Conservation (phyloP, 1,284 basidiomycete genomes). For the Tilletia indica region DNA sequence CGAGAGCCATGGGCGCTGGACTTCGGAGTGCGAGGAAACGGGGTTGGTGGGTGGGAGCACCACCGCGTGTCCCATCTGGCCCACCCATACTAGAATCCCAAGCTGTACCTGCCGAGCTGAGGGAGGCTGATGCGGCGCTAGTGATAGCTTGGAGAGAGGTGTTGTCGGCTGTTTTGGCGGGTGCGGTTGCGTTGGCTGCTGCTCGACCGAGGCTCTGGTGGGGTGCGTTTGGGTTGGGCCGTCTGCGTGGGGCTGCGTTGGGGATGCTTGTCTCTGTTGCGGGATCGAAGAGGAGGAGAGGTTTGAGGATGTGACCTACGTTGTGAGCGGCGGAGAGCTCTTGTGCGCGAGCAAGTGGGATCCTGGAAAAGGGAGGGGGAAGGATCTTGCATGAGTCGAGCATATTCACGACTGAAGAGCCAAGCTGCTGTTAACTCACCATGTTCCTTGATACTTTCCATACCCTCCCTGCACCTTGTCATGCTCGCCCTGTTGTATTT, state of each 20-base stretch:
- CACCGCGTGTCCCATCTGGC: constrained; percentile 28
- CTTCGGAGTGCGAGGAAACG: constrained; percentile 47
- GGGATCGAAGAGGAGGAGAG: constrained; percentile 53
- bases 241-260: constrained; percentile 23
- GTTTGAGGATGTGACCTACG: constrained; percentile 52
- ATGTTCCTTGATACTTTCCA: constrained; percentile 98
- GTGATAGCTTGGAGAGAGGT: constrained; percentile 18
- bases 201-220: constrained; percentile 19
- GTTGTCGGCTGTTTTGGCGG: constrained; percentile 11
- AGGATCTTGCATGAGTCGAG: neutral
- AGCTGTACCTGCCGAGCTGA: constrained; percentile 27
- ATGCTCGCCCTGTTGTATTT: constrained; percentile 90
- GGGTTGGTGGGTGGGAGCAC: constrained; percentile 26
- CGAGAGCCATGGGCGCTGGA: constrained; percentile 23
- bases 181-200: constrained; percentile 28
- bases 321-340: constrained; percentile 51
- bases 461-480: constrained; percentile 99
- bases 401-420: neutral
- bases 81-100: constrained; percentile 22
- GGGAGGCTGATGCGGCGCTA: constrained; percentile 18
- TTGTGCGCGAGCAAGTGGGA: constrained; percentile 51
- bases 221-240: constrained; percentile 39
- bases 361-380: constrained; percentile 20
- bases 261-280: constrained; percentile 42
- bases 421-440: constrained; percentile 62